phyloP scores from a whole-genome alignment of 306 rosid genomes.

The Spatholobus suberectus region DNA sequence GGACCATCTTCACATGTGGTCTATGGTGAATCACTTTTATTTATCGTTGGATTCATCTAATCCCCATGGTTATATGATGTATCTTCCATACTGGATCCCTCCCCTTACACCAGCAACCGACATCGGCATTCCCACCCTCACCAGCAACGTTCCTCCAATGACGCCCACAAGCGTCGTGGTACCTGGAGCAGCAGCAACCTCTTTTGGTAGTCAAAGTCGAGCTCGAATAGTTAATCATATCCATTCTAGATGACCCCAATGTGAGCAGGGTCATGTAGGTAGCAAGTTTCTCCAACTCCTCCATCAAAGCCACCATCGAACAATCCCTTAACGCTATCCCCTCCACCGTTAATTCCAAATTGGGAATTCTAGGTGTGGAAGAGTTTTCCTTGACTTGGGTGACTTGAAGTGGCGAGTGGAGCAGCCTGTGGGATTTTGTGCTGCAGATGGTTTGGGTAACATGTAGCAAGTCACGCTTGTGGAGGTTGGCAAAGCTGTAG shows the following conservation, averaged over 20 bases:
- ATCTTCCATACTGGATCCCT: no score
- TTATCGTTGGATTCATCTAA: no score
- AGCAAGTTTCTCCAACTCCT: constrained; percentile 88
- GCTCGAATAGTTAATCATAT: constrained; percentile 85
- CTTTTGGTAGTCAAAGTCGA: constrained; percentile 89
- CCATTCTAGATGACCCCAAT: constrained; percentile 92
- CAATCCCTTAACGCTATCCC: constrained; percentile 63
- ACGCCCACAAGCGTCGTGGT: constrained; percentile 99
- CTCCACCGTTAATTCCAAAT: constrained; percentile 56
- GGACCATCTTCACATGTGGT: no score
- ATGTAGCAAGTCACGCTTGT: constrained; percentile 64
- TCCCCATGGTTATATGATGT: no score
- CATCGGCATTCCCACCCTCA: no score
- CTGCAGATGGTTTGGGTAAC: constrained; percentile 45
- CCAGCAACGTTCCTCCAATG: no score
- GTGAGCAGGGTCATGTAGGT: constrained; percentile 95
- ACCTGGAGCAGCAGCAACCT: constrained; percentile 95
- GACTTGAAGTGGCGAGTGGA: constrained; percentile 93
- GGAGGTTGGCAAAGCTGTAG: constrained; percentile 78
- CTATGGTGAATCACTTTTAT: no score
- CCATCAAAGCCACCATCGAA: constrained; percentile 82
- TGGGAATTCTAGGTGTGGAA: constrained; percentile 49
- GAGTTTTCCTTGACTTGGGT: constrained; percentile 73
- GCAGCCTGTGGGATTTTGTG: constrained; percentile 58
- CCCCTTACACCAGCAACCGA: no score